phyloP scores from a whole-genome alignment of 495 filamentous ascomycete species.

The Xanthoparmelia taractica region DNA sequence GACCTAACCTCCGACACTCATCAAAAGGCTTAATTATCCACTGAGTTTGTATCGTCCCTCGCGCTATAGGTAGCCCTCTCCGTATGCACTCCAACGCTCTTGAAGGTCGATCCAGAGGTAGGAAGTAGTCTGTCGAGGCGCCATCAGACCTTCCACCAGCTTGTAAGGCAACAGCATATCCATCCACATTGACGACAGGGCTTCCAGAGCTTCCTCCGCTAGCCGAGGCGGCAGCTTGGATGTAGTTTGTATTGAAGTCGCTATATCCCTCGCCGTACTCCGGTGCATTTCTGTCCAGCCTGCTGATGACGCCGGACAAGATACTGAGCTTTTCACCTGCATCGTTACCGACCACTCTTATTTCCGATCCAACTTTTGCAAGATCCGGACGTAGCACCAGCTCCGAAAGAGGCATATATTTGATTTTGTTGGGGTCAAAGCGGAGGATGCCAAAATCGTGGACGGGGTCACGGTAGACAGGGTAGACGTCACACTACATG shows the following conservation, averaged over 20 bases:
- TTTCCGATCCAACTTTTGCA: slow-evolving; percentile 83
- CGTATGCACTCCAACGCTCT: slow-evolving; percentile 82
- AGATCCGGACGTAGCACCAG: slow-evolving; percentile 80
- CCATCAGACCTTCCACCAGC: slow-evolving; percentile 90
- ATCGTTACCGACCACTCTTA: slow-evolving; percentile 96
- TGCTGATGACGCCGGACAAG: slow-evolving; percentile 91
- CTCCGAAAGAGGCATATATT: slow-evolving; percentile 83
- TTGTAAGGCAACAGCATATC: slow-evolving; percentile 86
- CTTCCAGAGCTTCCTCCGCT: slow-evolving; percentile 94
- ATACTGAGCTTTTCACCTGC: slow-evolving; percentile 98
- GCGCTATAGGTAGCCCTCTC: slow-evolving; percentile 60
- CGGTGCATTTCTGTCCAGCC: slow-evolving; percentile 90
- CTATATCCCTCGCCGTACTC: slow-evolving; percentile 98
- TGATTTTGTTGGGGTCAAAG: slow-evolving; percentile 90
- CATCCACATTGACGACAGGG: slow-evolving; percentile 94
- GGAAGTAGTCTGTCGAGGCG: slow-evolving; percentile 95
- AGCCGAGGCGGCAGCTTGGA: slow-evolving; percentile 92
- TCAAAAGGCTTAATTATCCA: slow-evolving; percentile 97
- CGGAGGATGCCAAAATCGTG: slow-evolving; percentile 97
- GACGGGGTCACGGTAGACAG: slow-evolving; percentile 97
- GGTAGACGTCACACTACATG: slow-evolving; percentile 81
- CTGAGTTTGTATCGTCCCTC: slow-evolving; percentile 96
- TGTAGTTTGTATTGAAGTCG: slow-evolving; percentile 99
- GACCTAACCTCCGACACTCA: slow-evolving; percentile 84
- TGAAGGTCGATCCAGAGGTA: slow-evolving; percentile 82